Base-by-base conservation (phyloP, 768 basidiomycete genomes). In the Podaxis rugospora region DNA sequence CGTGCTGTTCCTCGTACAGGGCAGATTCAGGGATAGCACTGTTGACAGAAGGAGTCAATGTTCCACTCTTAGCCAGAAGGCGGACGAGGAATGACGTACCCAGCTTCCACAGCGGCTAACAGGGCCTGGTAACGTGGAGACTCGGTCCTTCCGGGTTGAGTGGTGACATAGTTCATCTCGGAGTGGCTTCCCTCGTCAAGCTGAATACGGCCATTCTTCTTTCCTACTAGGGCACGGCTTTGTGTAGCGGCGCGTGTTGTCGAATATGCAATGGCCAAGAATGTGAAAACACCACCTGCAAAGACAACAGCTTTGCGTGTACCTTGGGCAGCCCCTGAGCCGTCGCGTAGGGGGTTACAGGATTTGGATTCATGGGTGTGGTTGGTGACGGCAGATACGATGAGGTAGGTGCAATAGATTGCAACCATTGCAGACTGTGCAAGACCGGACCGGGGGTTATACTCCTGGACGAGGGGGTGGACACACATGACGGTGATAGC, bases 401-500 rank as follows among this genome's bases (percentile, higher is more conserved):
- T 85, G 62, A 99, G 88, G 72, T 99, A 99, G 2, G 95, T 94
- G 77, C 93, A 97, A 72, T 99, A 99, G 1, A 88, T 92, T 3
- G 92, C 92, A n/a, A 99, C 96, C 90, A 98, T 95, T 50, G 91
- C 88, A 5, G 93, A 88, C 70, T 98, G 97, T 1, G 94, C 94
- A 5, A 99, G 84, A 3, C 97, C 97, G 7, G 93, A 95, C 55
- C 92, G 90, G 10, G 96, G 92, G 69, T 98, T 98, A 66, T 87
- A 80, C 66, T 94, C 95, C 69, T 99, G 97, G 4, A 98, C 84
- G 5, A 82, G 77, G 6, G 93, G 95, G 64, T 93, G 86, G 58
- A 99, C 78, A 66, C 89, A 93, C 66, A 94, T 67, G 64, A 92
- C 76, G 11, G 95, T 95, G 70, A 91, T 85, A 68, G 93, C 64